These are phyloP conservation scores for Vitis cinerea DNA, from an alignment of 164 flowering plant species.

Conservation along the genomic window DNA sequence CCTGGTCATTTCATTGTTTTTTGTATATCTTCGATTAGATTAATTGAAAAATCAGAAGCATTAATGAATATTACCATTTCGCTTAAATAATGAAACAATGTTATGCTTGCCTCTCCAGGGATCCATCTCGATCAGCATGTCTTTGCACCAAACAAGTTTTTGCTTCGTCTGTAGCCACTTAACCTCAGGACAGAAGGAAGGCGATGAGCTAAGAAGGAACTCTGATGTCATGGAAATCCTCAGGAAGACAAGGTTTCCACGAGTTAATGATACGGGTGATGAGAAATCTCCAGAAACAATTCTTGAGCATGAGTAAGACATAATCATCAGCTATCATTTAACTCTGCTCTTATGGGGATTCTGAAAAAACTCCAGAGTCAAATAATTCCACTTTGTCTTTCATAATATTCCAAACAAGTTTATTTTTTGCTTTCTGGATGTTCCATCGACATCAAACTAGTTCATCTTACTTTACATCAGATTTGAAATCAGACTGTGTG, in stretches of 20 bases:
- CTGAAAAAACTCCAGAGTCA: not conserved
- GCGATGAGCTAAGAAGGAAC: conserved; percentile 68
- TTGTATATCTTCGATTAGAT: not conserved
- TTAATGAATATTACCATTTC: not conserved
- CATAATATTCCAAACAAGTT: not conserved
- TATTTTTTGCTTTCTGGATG: not conserved
- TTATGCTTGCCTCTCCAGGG: conserved; percentile 42
- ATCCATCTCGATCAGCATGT: conserved; percentile 70
- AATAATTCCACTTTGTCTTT: not conserved
- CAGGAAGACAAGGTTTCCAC: conserved; percentile 70
- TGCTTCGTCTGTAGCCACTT: conserved; percentile 70
- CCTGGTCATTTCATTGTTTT: not conserved
- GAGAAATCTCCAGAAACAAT: conserved; percentile 70
- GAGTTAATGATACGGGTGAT: conserved; percentile 34
- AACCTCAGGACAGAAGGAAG: conserved; percentile 74
- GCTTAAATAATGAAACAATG: not conserved
- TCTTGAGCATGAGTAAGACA: conserved; percentile 65
- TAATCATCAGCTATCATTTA: not conserved
- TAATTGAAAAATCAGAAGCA: not conserved
- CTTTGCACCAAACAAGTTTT: conserved; percentile 65
- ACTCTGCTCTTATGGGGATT: not conserved
- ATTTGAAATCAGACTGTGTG: not conserved
- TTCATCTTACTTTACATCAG: not conserved
- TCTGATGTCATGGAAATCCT: conserved; percentile 74
- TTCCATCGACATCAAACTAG: not conserved